Evolutionary conservation across 305 asterid genomes (phyloP), one percentile per base, ranked within the genome.

Genomic region (Rubia tinctorum): DNA sequence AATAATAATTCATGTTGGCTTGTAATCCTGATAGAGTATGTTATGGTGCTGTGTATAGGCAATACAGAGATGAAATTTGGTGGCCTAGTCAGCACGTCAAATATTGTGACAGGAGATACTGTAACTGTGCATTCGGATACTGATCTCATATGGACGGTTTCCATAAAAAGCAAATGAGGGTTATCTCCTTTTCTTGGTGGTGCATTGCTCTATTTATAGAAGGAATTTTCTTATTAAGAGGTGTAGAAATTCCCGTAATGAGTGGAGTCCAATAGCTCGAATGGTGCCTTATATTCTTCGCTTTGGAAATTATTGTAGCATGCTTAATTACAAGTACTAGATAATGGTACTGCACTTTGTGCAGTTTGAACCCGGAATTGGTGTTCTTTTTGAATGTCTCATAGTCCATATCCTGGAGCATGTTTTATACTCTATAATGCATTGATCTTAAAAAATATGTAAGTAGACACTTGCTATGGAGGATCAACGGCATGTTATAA

Each of bases 111-210:
- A 72, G 97, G 78, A 40, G 84, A 82, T 34, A 34, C 78, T 70
- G 91, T 94, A 27, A 91, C 93, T 0, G 97, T 94, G 80, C 84
- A 72, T 77, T 90, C 96, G n/a, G 92, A 91, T 69, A 56, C 91
- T 1, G 86, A 94, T 82, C 97, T 91, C 75, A 92, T 91, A 27
- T 91, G 97, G 99, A 91, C 99, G 13, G 85, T 91, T 77, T 88
- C 99, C 79, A 78, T 94, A 84, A 75, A 69, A 87, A 85, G 73
- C 34, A 49, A 81, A 34, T 82, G 82, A 78, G 14, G 70, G 66
- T 51, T 76, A 17, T 73, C 69, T 15, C 45, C 69, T 15, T 55
- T 55, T 55, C 20, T 37, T 39, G 51, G 43, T 58, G 56, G 25
- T 15, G 68, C 39, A 51, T 58, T 13, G 53, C 15, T 55, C 53